Base-by-base conservation (phyloP, 148 eudicot species). In the Silene conica region DNA sequence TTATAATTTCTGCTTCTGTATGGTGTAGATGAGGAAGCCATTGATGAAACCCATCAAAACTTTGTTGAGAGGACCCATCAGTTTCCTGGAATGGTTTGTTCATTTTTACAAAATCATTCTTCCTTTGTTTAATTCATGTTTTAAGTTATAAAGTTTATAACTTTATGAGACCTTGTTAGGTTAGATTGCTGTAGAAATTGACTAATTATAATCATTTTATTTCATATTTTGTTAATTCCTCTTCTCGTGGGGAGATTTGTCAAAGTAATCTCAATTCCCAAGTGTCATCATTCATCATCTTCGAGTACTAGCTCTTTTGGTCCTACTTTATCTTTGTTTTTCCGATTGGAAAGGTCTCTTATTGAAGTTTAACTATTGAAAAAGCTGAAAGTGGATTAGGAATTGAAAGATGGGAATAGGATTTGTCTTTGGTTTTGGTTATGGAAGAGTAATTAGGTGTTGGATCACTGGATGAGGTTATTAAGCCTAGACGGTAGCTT, bases 81-180 rank as follows among this genome's bases (percentile, higher is more conserved):
- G 52, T 94, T 94, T 78, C 97, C 97, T 70, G 88, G 72, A 73
- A 78, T 89, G 97, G 98, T 91, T 13, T 68, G 88, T 79, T 41
- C 15, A 41, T n/a, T 38, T 71, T 5, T 34, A 20, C 19, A 11
- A 50, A 6, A 38, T 57, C n/a, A 54, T 43, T 19, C 1, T 55
- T 54, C 45, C 31, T 12, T 10, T 41, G 31, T 61, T 7, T 0
- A 52, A 6, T 38, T 23, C 22, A 18, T 46, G 7, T 8, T 26
- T 19, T 76, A 23, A 11, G 13, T 12, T 58, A 7, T 23, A 56
- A 38, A 20, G 16, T 48, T 48, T 63, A 38, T 1, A 57, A 19
- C 21, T 38, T 38, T 38, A 38, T 57, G 60, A 10, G 19, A 48
- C 54, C 54, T 48, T 57, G 60, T 57, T 57, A 57, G 21, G 20